Evolutionary conservation across 1,284 basidiomycete genomes (phyloP).

Genomic region (Rhodotorula sp.): DNA sequence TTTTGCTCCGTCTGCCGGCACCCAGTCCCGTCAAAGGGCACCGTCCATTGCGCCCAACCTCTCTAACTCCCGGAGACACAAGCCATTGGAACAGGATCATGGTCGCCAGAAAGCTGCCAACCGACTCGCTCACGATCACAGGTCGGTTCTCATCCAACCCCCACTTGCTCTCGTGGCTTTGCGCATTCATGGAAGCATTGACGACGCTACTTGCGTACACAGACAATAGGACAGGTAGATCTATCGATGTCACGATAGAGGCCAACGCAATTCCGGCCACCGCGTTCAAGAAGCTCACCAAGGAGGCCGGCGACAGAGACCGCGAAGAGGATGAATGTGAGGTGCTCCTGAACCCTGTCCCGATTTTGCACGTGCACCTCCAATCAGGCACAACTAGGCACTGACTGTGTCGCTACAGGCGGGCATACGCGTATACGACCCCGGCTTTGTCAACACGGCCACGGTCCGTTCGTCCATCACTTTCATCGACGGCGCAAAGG

Average conservation of each 20-base stretch:
- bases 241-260: constrained; percentile 61
- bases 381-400: too few species aligned
- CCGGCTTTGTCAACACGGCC: constrained; percentile 73
- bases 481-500: constrained; percentile 75
- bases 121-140: constrained; percentile 28
- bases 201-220: neutral
- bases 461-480: constrained; percentile 77
- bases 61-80: too few species aligned
- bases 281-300: constrained; percentile 65
- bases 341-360: neutral
- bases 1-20: too few species aligned
- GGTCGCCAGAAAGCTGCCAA: neutral
- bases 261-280: constrained; percentile 75
- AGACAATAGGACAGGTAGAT: constrained; percentile 81
- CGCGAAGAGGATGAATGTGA: constrained; percentile 70
- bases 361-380: too few species aligned
- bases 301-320: constrained; percentile 56
- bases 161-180: neutral
- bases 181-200: too few species aligned
- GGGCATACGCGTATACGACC: constrained; percentile 72
- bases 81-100: neutral
- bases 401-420: constrained; percentile 42
- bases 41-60: too few species aligned
- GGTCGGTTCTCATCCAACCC: constrained; percentile 9
- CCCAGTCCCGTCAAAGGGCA: too few species aligned